phyloP scores from a whole-genome alignment of 805 yeast species.

The Wickerhamiella nectarea region DNA sequence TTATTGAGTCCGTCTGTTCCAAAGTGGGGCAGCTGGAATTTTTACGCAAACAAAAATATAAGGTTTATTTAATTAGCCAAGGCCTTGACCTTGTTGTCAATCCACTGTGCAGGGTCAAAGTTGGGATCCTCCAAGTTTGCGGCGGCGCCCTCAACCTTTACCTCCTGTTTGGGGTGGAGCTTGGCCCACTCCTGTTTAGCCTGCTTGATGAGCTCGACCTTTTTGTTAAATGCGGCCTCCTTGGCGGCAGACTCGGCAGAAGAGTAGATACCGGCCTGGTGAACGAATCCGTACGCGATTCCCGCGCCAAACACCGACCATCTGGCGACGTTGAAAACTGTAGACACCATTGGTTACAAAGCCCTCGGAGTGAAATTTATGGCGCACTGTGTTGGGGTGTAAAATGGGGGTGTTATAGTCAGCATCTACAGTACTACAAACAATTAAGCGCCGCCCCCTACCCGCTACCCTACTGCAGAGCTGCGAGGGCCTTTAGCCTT shows the following conservation, averaged over 20 bases:
- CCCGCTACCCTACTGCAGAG: too few relatives aligned
- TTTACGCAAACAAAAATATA: background rate
- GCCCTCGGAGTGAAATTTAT: background rate
- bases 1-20: slow-evolving; percentile 21
- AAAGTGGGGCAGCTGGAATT: slow-evolving; percentile 12
- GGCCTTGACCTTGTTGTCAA: slow-evolving; percentile 15
- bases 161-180: slow-evolving; percentile 33
- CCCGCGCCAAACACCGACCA: slow-evolving; percentile 87
- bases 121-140: slow-evolving; percentile 77
- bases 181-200: slow-evolving; percentile 84
- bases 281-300: slow-evolving; percentile 74
- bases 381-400: background rate
- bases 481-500: too few relatives aligned
- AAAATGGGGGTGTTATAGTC: background rate
- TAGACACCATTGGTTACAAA: slow-evolving; percentile 14
- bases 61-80: background rate
- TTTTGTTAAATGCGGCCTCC: slow-evolving; percentile 42
- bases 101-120: slow-evolving; percentile 53
- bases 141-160: slow-evolving; percentile 29
- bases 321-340: slow-evolving; percentile 45
- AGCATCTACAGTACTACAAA: too few relatives aligned
- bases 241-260: slow-evolving; percentile 47
- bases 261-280: slow-evolving; percentile 54
- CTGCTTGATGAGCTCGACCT: slow-evolving; percentile 64
- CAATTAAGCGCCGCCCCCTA: too few relatives aligned